phyloP scores from a whole-genome alignment of 2,329 filamentous ascomycete species.

The Pseudogymnoascus sp. region DNA sequence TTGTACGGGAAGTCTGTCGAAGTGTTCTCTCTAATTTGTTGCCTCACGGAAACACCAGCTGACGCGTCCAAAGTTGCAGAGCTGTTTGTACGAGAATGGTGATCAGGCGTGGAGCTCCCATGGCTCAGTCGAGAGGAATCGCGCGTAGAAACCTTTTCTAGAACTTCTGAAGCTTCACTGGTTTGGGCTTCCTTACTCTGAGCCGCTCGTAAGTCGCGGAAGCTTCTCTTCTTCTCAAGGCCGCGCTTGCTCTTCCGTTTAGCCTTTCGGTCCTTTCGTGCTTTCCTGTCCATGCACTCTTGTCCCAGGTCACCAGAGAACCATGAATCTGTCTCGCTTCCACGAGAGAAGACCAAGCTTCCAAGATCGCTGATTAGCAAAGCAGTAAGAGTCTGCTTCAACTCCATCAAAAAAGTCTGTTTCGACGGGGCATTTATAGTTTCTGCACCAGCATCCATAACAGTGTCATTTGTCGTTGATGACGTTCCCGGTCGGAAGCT shows the following conservation, averaged over 20 bases:
- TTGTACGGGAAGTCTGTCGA: constrained; percentile 65
- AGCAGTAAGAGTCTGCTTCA: constrained; percentile 73
- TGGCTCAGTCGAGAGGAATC: background rate
- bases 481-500: constrained; percentile 57
- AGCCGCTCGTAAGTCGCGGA: constrained; percentile 51
- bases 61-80: constrained; percentile 8
- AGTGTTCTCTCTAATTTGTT: constrained; percentile 15
- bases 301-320: constrained; percentile 59
- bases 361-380: constrained; percentile 84
- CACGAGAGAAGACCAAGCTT: constrained; percentile 69
- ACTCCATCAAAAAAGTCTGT: constrained; percentile 64
- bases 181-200: constrained; percentile 31
- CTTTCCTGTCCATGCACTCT: constrained; percentile 55
- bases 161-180: background rate
- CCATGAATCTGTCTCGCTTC: constrained; percentile 89
- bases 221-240: constrained; percentile 61
- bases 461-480: constrained; percentile 59
- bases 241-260: constrained; percentile 42
- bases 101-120: background rate
- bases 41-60: background rate
- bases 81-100: constrained; percentile 9
- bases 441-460: constrained; percentile 48
- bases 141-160: background rate
- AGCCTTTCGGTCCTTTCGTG: constrained; percentile 53
- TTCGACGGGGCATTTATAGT: constrained; percentile 59